These are phyloP conservation scores for Xylariaceae sp. DNA, from an alignment of 2,329 filamentous ascomycete genomes.

Conservation along the genomic window DNA sequence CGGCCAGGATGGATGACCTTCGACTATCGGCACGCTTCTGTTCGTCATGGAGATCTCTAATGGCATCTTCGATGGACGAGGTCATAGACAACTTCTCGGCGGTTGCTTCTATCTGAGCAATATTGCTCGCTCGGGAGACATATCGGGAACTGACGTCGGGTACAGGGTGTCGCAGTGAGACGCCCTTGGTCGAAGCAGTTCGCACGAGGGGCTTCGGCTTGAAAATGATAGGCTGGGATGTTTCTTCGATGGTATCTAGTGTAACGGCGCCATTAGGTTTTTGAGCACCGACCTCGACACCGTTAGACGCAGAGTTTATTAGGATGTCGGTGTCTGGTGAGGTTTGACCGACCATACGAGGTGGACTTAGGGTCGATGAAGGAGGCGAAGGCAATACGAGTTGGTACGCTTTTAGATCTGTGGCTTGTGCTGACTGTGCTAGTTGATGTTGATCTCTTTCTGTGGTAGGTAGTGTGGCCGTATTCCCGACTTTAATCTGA, in stretches of 20 bases:
- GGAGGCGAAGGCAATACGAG: conserved; percentile 24
- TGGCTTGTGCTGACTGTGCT: conserved; percentile 29
- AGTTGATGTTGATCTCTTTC: conserved; percentile 16
- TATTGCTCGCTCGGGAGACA: conserved; percentile 61
- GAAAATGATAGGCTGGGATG: conserved; percentile 22
- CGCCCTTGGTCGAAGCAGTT: conserved; percentile 42
- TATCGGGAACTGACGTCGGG: conserved; percentile 60
- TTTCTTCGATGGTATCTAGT: conserved; percentile 10
- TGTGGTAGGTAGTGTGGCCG: conserved; percentile 8
- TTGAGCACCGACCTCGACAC: conserved; percentile 10
- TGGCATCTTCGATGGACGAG: conserved; percentile 74
- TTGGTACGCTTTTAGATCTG: conserved; percentile 29
- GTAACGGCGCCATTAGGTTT: conserved; percentile 7
- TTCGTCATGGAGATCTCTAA: conserved; percentile 67
- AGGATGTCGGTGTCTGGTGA: not conserved
- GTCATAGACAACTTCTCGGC: conserved; percentile 71
- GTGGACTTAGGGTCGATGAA: conserved; percentile 19
- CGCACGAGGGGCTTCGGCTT: conserved; percentile 44
- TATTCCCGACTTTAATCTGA: conserved; percentile 3
- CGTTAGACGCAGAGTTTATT: conserved; percentile 15
- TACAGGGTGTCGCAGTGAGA: conserved; percentile 53
- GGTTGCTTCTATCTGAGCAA: conserved; percentile 70
- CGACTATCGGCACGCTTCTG: conserved; percentile 67
- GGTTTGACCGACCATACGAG: too few species aligned
- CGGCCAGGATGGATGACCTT: conserved; percentile 58